phyloP scores from a whole-genome alignment of 768 basidiomycete genomes.

The Sutorius australiensis region DNA sequence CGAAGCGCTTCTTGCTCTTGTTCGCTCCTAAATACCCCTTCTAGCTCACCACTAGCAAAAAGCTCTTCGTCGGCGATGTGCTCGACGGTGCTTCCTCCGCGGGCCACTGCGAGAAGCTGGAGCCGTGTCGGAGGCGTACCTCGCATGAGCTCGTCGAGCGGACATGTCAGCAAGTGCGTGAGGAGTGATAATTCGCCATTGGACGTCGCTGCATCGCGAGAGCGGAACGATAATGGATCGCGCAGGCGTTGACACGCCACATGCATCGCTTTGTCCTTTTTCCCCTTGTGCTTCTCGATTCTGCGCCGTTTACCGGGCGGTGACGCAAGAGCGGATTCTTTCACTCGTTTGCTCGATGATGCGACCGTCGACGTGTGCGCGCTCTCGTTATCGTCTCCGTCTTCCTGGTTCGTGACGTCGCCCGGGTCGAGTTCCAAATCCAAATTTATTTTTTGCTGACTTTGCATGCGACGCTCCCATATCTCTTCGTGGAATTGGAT shows the following conservation, averaged over 20 bases:
- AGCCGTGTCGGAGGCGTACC: constrained; percentile 53
- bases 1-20: constrained; percentile 48
- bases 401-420: constrained; percentile 32
- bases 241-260: constrained; percentile 56
- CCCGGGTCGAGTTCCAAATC: constrained; percentile 35
- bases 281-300: neutral
- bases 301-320: constrained; percentile 32
- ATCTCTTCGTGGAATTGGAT: constrained; percentile 65
- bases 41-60: constrained; percentile 66
- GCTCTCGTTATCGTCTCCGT: constrained; percentile 25
- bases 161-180: constrained; percentile 53
- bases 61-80: constrained; percentile 67
- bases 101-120: constrained; percentile 54
- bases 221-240: constrained; percentile 46
- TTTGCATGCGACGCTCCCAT: constrained; percentile 42
- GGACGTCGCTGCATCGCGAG: constrained; percentile 8
- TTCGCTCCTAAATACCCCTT: constrained; percentile 51
- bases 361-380: constrained; percentile 7
- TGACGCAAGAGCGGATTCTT: neutral
- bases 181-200: constrained; percentile 35
- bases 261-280: constrained; percentile 31
- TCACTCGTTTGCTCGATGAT: constrained; percentile 1
- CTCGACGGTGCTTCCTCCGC: constrained; percentile 51
- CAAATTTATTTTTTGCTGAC: constrained; percentile 34
- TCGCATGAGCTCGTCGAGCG: constrained; percentile 28